Base-by-base conservation (phyloP, 768 basidiomycete species). In the Suillus hirtellus region DNA sequence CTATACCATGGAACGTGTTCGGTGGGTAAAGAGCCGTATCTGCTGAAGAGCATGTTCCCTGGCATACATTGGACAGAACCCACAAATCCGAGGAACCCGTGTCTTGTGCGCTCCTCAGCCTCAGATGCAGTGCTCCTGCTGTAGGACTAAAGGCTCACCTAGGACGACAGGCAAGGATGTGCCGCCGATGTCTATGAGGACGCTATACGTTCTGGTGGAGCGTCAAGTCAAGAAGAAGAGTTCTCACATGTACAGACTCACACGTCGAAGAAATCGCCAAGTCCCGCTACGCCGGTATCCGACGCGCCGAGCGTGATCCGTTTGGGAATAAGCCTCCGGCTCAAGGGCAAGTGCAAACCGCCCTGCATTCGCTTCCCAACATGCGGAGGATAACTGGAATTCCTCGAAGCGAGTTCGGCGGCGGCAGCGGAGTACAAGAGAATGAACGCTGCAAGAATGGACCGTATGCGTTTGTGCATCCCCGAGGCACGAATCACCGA, bases 71-170 rank as follows among this genome's bases (percentile, higher is more conserved):
- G 0, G 89, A 89, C 34, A 87, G 73, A 11, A 89, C 81, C 91
- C 91, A 93, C 6, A 92, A 71, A 69, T 93, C 90, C 5, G 90
- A 86, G 2, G 90, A 92, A 50, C 90, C 90, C 2, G 89, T 90
- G 66, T 92, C 90, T 89, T 60, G 6, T 50, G n/a, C 17, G 61
- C 34, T 31, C 44, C 34, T 38, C 31, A 38, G 24, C n/a, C 46
- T 42, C 10, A 21, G 46, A 59, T 19, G 31, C 8, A 52, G 4
- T 27, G 38, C 4, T 27, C 17, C 7, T 11, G 34, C 19, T 19
- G 17, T 11, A 27, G 3, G 12, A 12, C 6, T 27, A 1, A 17
- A 24, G 5, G 66, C 79, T 61, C 64, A 89, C 89, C 89, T 14
- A 92, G 76, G 40, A 91, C 80, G 14, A 92, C 75, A 17, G 89